A percentile compares a stretch with the other conserved stretches of the same genome.
phyloP scores from a whole-genome alignment of 169 alveolate genomes.

The Cryptosporidium sp. region DNA sequence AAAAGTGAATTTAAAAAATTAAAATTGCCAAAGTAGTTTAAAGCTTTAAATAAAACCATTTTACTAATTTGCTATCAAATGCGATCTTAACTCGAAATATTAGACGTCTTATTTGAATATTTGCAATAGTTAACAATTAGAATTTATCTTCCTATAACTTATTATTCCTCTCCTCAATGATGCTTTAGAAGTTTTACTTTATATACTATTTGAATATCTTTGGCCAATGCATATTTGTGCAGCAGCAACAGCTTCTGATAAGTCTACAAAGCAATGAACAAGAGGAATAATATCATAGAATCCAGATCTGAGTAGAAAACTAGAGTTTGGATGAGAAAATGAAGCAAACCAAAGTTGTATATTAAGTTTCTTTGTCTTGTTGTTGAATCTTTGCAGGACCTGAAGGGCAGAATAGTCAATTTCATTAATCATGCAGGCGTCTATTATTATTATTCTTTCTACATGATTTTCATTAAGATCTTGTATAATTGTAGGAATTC shows the following conservation, averaged over 20 bases:
- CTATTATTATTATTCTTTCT: conserved; percentile 49
- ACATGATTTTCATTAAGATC: conserved; percentile 56
- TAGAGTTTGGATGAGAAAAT: conserved; percentile 45
- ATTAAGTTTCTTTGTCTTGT: conserved; percentile 17
- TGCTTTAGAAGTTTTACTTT: background rate
- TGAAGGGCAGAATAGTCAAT: conserved; percentile 61
- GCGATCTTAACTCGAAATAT: background rate
- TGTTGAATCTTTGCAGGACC: conserved; percentile 19
- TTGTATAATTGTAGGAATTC: conserved; percentile 49
- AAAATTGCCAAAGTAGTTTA: conserved; percentile 10
- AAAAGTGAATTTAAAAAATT: background rate
- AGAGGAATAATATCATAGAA: conserved; percentile 71
- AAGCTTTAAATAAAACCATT: conserved; percentile 9
- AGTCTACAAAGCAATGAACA: conserved; percentile 67
- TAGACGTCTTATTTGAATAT: background rate
- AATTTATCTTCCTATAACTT: background rate
- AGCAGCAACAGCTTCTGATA: conserved; percentile 71
- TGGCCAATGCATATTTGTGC: conserved; percentile 51
- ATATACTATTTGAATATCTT: background rate
- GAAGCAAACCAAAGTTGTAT: conserved; percentile 67
- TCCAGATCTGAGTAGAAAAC: conserved; percentile 63
- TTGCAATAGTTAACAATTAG: background rate
- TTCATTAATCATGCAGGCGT: conserved; percentile 66
- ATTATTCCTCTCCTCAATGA: background rate
- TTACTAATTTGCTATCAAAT: background rate